Percentiles rank a stretch among this genome's conserved stretches.
phyloP scores from a whole-genome alignment of 2,329 filamentous ascomycete genomes.

The Penicillium verrucosum region DNA sequence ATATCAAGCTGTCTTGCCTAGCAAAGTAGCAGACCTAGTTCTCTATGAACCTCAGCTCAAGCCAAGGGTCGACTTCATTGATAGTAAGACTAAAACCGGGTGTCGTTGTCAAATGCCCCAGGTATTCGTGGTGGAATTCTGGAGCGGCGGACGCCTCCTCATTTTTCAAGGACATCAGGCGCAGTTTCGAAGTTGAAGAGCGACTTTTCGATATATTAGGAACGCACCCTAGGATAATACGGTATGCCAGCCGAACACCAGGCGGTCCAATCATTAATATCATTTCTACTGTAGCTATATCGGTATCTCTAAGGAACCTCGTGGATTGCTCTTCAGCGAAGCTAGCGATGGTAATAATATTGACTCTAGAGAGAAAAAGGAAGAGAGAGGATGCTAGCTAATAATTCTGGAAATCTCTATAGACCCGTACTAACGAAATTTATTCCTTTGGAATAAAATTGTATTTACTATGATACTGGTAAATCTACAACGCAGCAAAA shows the following conservation, averaged over 20 bases:
- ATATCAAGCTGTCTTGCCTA: neutral
- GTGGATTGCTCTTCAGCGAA: slow-evolving; percentile 18
- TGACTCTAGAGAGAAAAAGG: too few relatives aligned
- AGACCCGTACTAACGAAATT: neutral
- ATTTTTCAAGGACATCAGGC: slow-evolving; percentile 6
- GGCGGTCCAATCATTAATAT: neutral
- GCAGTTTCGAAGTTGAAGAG: slow-evolving; percentile 9
- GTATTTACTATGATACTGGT: neutral
- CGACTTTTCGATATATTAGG: slow-evolving; percentile 3
- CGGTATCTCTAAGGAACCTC: slow-evolving; percentile 4
- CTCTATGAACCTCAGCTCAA: slow-evolving; percentile 3
- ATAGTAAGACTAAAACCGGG: slow-evolving; percentile 8
- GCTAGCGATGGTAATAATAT: slow-evolving; percentile 19
- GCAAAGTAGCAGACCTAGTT: neutral
- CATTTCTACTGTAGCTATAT: neutral
- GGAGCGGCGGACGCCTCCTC: neutral
- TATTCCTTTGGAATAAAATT: neutral
- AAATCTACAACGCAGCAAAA: neutral
- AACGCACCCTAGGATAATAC: slow-evolving; percentile 1
- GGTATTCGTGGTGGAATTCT: slow-evolving; percentile 9
- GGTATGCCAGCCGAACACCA: neutral
- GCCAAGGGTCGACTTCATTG: slow-evolving; percentile 11
- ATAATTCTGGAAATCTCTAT: neutral
- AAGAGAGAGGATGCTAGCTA: too few relatives aligned
- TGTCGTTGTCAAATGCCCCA: slow-evolving; percentile 10